Evolutionary conservation across 2,329 filamentous ascomycete species (phyloP).

Genomic region (Aspergillus spinulosporus): DNA sequence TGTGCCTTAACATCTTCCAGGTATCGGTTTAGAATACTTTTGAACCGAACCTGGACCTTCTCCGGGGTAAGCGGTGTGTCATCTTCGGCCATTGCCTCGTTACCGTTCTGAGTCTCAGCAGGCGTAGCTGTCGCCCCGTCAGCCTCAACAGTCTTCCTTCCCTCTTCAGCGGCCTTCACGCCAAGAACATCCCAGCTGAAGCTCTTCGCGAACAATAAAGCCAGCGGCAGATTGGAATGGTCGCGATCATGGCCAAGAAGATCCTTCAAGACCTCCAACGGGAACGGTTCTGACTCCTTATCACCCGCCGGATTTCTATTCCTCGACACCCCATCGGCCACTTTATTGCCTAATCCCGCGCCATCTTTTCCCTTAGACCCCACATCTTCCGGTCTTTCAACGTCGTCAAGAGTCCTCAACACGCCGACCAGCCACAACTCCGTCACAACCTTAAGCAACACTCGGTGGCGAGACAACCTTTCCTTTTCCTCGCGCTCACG

Average conservation of each 20-base stretch:
- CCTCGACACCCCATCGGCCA: conserved; percentile 61
- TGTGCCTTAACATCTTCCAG: conserved; percentile 91
- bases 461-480: conserved; percentile 77
- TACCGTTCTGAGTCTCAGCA: conserved; percentile 50
- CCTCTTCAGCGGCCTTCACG: conserved; percentile 69
- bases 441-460: conserved; percentile 84
- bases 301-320: conserved; percentile 58
- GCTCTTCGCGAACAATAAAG: conserved; percentile 93
- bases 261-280: conserved; percentile 96
- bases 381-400: conserved; percentile 63
- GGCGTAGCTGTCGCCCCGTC: conserved; percentile 65
- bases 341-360: conserved; percentile 44
- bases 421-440: conserved; percentile 95
- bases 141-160: conserved; percentile 80
- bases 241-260: conserved; percentile 91
- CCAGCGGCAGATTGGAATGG: conserved; percentile 83
- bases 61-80: conserved; percentile 74
- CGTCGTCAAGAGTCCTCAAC: conserved; percentile 74
- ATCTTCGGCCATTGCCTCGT: conserved; percentile 52
- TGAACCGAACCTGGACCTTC: conserved; percentile 82
- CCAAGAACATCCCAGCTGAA: conserved; percentile 96
- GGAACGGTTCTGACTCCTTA: conserved; percentile 82
- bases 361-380: conserved; percentile 56
- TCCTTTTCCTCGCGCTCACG: conserved; percentile 97
- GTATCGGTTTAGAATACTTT: conserved; percentile 79